These are phyloP conservation scores for Serendipita sp. DNA, from an alignment of 768 basidiomycete genomes.

Conservation along the genomic window DNA sequence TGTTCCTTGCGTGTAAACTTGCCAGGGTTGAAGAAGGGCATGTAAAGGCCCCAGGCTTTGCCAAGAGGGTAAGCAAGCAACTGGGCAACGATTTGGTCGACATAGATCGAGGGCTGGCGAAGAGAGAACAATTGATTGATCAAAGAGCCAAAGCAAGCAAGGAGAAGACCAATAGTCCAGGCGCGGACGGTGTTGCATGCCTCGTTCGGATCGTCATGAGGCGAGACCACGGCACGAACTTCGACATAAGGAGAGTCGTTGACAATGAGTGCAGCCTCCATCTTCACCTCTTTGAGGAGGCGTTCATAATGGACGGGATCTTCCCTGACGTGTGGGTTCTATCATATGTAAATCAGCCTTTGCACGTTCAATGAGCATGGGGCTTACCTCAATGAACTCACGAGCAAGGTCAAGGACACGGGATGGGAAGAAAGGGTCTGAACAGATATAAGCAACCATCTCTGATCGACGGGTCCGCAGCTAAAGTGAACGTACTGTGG, in stretches of 20 bases:
- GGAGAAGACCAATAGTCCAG: constrained; percentile 11
- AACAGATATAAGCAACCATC: not conserved
- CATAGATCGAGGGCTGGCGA: constrained; percentile 8
- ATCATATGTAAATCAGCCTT: not conserved
- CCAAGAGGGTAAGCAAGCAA: constrained; percentile 16
- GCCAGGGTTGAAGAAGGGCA: constrained; percentile 16
- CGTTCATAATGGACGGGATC: constrained; percentile 13
- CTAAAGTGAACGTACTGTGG: not conserved
- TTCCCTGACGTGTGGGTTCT: constrained; percentile 7
- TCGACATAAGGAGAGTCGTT: constrained; percentile 15
- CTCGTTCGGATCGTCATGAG: constrained; percentile 11
- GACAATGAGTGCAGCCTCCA: constrained; percentile 19
- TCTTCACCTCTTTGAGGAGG: constrained; percentile 17
- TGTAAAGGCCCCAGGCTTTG: not conserved
- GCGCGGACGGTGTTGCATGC: constrained; percentile 13
- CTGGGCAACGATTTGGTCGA: constrained; percentile 17
- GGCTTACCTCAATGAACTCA: not conserved
- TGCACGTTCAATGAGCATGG: not conserved
- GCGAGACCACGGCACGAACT: constrained; percentile 14
- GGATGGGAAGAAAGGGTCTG: constrained; percentile 10
- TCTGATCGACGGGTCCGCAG: not conserved
- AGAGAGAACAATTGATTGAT: constrained; percentile 21
- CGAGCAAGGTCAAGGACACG: constrained; percentile 4
- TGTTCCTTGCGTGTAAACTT: constrained; percentile 20
- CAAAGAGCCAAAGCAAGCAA: constrained; percentile 13